Evolutionary conservation across 169 alveolate genomes (phyloP).

Genomic region (Toxoplasma gondii): DNA sequence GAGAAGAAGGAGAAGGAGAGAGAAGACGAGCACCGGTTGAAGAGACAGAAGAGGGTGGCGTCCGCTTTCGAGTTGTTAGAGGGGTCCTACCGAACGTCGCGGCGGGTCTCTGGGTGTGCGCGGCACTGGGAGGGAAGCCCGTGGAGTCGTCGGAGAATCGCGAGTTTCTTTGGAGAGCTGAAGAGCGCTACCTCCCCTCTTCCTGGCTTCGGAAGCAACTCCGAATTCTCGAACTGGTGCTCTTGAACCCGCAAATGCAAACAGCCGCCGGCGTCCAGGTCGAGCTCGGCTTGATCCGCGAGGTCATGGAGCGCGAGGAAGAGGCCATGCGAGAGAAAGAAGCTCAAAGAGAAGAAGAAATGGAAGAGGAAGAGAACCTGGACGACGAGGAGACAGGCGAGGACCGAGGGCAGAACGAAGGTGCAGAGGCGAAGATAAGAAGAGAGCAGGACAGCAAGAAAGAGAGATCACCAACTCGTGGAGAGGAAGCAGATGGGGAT

Average conservation of each 20-base stretch:
- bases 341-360: conserved; percentile 9
- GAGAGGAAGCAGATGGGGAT: background rate
- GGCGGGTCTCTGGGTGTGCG: conserved; percentile 57
- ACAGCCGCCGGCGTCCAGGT: conserved; percentile 47
- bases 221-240: conserved; percentile 17
- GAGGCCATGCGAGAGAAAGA: background rate
- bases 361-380: background rate
- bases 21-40: background rate
- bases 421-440: background rate
- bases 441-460: background rate
- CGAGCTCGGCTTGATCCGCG: conserved; percentile 34
- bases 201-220: conserved; percentile 58
- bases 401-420: background rate
- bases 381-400: conserved; percentile 12
- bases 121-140: conserved; percentile 63
- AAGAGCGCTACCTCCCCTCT: background rate
- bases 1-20: background rate
- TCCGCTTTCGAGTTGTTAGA: background rate
- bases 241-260: conserved; percentile 13
- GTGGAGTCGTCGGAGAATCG: conserved; percentile 23
- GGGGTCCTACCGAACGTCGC: conserved; percentile 39
- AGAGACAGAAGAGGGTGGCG: background rate
- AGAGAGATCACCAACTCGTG: no score
- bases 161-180: conserved; percentile 44
- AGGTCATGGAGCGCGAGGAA: conserved; percentile 42